phyloP scores from a whole-genome alignment of 768 basidiomycete genomes.

The Suillus discolor region DNA sequence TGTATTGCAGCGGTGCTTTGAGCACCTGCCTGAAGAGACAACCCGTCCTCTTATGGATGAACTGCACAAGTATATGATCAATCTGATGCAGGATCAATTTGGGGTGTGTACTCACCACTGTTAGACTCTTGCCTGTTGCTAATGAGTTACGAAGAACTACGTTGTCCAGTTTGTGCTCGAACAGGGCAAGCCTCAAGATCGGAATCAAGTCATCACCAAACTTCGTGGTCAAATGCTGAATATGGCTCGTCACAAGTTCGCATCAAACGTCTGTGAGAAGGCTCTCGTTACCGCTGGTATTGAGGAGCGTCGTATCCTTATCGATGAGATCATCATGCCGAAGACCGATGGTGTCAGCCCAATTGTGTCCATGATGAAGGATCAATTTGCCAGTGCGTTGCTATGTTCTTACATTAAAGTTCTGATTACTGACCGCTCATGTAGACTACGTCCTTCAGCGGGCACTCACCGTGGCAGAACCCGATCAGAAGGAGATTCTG shows the following conservation, averaged over 20 bases:
- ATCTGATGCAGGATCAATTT: conserved; percentile 89
- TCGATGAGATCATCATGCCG: conserved; percentile 79
- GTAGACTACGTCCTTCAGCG: conserved; percentile 87
- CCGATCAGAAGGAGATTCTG: conserved; percentile 69
- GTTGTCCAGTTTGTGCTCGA: conserved; percentile 94
- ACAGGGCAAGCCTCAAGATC: conserved; percentile 73
- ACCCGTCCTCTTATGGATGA: conserved; percentile 80
- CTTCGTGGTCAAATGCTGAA: conserved; percentile 77
- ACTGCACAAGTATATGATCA: conserved; percentile 67
- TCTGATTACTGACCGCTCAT: conserved; percentile 12
- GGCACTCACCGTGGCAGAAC: conserved; percentile 68
- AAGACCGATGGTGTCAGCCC: conserved; percentile 67
- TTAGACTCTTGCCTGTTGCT: background rate
- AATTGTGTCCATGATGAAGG: conserved; percentile 77
- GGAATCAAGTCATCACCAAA: conserved; percentile 61
- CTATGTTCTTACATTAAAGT: conserved; percentile 1
- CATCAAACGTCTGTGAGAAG: conserved; percentile 95
- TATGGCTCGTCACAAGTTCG: conserved; percentile 89
- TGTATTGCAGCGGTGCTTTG: conserved; percentile 91
- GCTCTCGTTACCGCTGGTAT: conserved; percentile 69
- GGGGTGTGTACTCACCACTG: conserved; percentile 56
- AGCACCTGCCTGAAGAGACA: conserved; percentile 72
- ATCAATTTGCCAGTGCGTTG: conserved; percentile 83
- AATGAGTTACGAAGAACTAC: conserved; percentile 67
- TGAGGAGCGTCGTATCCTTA: conserved; percentile 66